These are phyloP conservation scores for Acrodontium crateriforme DNA, from an alignment of 2,329 filamentous ascomycete species.

Conservation along the genomic window DNA sequence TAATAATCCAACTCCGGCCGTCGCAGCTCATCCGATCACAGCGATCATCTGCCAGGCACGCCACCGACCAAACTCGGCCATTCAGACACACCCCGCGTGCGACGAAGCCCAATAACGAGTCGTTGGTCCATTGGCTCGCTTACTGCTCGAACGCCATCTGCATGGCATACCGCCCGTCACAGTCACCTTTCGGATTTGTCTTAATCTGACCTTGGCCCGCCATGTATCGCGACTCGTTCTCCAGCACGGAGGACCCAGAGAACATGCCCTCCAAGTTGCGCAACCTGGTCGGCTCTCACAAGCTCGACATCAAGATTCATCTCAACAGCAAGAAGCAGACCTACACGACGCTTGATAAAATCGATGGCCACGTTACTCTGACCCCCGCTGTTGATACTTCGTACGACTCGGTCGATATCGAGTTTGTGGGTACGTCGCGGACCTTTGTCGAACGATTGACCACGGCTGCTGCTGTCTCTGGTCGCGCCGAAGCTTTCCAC, in stretches of 20 bases:
- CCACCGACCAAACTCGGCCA: too few relatives aligned
- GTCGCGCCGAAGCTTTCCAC: conserved; percentile 42
- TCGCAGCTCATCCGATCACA: too few relatives aligned
- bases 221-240: conserved; percentile 6
- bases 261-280: conserved; percentile 15
- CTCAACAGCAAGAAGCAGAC: conserved; percentile 27
- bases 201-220: too few relatives aligned
- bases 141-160: too few relatives aligned
- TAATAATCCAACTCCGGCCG: too few relatives aligned
- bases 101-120: too few relatives aligned
- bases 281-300: conserved; percentile 15
- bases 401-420: conserved; percentile 46
- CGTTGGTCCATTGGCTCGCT: too few relatives aligned
- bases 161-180: too few relatives aligned
- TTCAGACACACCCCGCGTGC: too few relatives aligned
- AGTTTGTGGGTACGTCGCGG: conserved; percentile 40
- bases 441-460: conserved; percentile 43
- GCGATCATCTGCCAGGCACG: too few relatives aligned
- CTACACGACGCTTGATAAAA: conserved; percentile 44
- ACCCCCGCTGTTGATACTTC: conserved; percentile 36
- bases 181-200: not conserved
- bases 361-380: conserved; percentile 41
- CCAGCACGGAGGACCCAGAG: too few relatives aligned
- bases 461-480: conserved; percentile 37
- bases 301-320: conserved; percentile 30